phyloP scores from a whole-genome alignment of 495 filamentous ascomycete species.

The Tuber borchii region DNA sequence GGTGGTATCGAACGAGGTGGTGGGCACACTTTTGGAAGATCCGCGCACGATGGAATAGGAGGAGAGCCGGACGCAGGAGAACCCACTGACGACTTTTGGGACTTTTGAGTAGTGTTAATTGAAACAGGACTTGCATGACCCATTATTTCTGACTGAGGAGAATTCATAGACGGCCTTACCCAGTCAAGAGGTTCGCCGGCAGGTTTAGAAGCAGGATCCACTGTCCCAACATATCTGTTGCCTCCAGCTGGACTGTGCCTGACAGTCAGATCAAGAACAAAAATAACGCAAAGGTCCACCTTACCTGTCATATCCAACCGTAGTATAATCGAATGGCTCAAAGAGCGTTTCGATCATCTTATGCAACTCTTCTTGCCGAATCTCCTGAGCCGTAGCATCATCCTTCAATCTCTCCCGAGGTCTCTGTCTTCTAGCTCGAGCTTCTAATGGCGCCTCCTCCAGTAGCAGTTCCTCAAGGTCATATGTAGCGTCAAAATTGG shows the following conservation, averaged over 20 bases:
- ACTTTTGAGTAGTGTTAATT: conserved; percentile 28
- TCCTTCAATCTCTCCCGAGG: conserved; percentile 84
- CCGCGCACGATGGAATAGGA: conserved; percentile 37
- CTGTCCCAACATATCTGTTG: conserved; percentile 40
- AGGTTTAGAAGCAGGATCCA: conserved; percentile 35
- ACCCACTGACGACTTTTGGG: conserved; percentile 35
- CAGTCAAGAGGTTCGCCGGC: conserved; percentile 34
- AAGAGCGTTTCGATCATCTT: conserved; percentile 92
- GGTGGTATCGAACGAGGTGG: conserved; percentile 17
- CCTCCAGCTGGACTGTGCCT: conserved; percentile 24
- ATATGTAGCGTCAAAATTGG: conserved; percentile 98
- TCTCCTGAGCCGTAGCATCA: conserved; percentile 92
- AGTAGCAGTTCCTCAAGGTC: conserved; percentile 89
- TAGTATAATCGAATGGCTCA: conserved; percentile 90
- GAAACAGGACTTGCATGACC: conserved; percentile 30
- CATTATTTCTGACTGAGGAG: conserved; percentile 16
- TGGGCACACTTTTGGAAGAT: conserved; percentile 5
- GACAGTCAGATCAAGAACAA: conserved; percentile 15
- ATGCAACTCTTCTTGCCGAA: conserved; percentile 88
- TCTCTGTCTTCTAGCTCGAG: conserved; percentile 84
- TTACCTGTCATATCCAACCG: conserved; percentile 60
- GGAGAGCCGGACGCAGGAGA: conserved; percentile 40
- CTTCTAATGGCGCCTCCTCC: conserved; percentile 92
- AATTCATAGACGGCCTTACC: conserved; percentile 37
- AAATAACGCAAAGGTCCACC: conserved; percentile 30